Conservation (phyloP, 2,329 filamentous ascomycete species). For the Fusarium anguioides region DNA sequence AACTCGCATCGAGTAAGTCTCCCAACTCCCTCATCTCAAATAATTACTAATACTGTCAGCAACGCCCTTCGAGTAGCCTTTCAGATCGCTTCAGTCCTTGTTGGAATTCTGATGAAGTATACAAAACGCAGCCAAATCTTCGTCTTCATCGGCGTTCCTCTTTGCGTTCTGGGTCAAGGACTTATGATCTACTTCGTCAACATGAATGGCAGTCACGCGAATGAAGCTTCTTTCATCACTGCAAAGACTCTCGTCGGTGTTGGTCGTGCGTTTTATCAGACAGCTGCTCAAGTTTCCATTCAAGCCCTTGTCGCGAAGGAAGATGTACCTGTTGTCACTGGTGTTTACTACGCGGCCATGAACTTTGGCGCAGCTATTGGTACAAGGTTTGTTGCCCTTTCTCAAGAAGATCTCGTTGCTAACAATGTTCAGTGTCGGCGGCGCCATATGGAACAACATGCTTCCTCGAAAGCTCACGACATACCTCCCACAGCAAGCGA, state of each 20-base stretch:
- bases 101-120: slow-evolving; percentile 52
- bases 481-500: slow-evolving; percentile 38
- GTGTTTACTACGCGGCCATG: slow-evolving; percentile 51
- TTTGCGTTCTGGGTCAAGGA: slow-evolving; percentile 51
- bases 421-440: slow-evolving; percentile 45
- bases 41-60: not conserved
- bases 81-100: slow-evolving; percentile 51
- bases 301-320: slow-evolving; percentile 50
- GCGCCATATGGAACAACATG: slow-evolving; percentile 52
- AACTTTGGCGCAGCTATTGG: slow-evolving; percentile 48
- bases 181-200: slow-evolving; percentile 48
- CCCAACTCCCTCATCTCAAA: too few species aligned
- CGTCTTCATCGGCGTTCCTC: slow-evolving; percentile 44
- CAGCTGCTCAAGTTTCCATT: slow-evolving; percentile 43
- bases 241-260: slow-evolving; percentile 51
- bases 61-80: slow-evolving; percentile 51
- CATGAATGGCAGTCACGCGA: slow-evolving; percentile 41
- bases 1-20: slow-evolving; percentile 50
- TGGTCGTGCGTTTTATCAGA: slow-evolving; percentile 50
- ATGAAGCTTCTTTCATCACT: slow-evolving; percentile 50
- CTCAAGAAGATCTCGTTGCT: not conserved
- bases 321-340: slow-evolving; percentile 53
- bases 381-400: slow-evolving; percentile 35
- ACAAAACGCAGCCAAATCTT: slow-evolving; percentile 50
- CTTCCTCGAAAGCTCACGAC: slow-evolving; percentile 43